Conservation (phyloP, 495 filamentous ascomycete genomes). For the Talaromyces proteolyticus region DNA sequence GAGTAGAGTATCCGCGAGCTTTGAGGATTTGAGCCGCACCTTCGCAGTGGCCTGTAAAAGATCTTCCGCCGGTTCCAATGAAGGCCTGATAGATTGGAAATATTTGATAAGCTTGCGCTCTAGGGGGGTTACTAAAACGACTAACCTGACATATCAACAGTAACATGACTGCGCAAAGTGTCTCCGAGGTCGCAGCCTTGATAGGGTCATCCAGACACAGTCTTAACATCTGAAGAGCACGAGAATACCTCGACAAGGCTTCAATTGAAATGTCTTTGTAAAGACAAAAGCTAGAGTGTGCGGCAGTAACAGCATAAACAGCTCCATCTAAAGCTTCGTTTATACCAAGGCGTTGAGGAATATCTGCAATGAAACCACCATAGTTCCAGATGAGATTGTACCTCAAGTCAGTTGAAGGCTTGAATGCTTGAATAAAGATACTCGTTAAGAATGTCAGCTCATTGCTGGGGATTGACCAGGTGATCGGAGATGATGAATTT, state of each 20-base stretch:
- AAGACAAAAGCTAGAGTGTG: conserved; percentile 23
- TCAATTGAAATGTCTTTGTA: conserved; percentile 10
- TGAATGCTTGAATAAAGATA: conserved; percentile 21
- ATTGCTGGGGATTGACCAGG: conserved; percentile 10
- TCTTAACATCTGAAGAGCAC: conserved; percentile 26
- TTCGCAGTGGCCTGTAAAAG: conserved; percentile 30
- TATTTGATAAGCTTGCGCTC: neutral
- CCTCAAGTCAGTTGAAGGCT: conserved; percentile 29
- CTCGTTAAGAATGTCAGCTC: conserved; percentile 14
- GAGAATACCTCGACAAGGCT: conserved; percentile 30
- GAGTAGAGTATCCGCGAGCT: conserved; percentile 22
- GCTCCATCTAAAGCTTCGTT: conserved; percentile 38
- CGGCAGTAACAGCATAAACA: conserved; percentile 26
- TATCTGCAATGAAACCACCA: conserved; percentile 28
- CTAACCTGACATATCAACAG: conserved; percentile 31
- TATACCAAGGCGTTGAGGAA: conserved; percentile 31
- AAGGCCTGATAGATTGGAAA: conserved; percentile 19
- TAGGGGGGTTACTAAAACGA: too few relatives aligned
- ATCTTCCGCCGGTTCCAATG: conserved; percentile 7
- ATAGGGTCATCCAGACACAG: conserved; percentile 27
- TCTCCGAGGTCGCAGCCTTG: conserved; percentile 29
- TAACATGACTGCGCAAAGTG: conserved; percentile 39
- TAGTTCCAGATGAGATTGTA: conserved; percentile 36
- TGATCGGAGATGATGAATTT: too few relatives aligned
- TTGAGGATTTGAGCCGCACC: conserved; percentile 35